Conservation (phyloP, 192 early-diverging fungal species). For the Allomyces javanicus region DNA sequence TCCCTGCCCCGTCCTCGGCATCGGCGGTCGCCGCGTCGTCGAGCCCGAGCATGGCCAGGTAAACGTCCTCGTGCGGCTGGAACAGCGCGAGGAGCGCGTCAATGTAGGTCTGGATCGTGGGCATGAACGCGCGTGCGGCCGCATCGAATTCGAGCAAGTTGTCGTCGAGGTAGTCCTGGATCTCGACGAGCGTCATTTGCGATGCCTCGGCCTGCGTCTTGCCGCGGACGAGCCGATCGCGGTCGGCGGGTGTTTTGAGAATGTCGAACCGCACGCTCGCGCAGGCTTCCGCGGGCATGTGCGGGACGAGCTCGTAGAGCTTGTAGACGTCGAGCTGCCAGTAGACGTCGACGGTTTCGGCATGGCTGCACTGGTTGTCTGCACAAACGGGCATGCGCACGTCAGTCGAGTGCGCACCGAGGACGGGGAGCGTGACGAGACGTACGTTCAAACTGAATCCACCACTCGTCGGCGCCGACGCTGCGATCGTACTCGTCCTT, state of each 20-base stretch:
- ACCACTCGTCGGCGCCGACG: neutral
- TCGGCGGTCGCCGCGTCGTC: no score
- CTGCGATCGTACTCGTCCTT: neutral
- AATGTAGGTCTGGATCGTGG: no score
- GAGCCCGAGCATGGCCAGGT: no score
- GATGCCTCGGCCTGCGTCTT: no score
- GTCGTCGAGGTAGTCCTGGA: no score
- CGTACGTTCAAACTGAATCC: neutral
- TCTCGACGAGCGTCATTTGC: no score
- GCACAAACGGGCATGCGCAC: neutral
- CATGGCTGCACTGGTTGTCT: neutral
- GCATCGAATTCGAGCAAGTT: no score
- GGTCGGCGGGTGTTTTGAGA: neutral
- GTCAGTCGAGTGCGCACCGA: neutral
- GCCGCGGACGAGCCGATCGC: neutral
- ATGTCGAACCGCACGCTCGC: neutral
- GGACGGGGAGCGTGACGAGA: no score
- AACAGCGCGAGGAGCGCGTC: no score
- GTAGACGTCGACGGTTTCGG: neutral
- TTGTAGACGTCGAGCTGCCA: neutral
- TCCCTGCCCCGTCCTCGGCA: no score
- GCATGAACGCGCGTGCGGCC: no score
- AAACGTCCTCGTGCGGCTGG: no score
- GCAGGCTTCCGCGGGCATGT: neutral
- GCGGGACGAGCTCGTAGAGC: neutral